Base-by-base conservation (phyloP, 768 basidiomycete species). In the Cystobasidium onofrii region DNA sequence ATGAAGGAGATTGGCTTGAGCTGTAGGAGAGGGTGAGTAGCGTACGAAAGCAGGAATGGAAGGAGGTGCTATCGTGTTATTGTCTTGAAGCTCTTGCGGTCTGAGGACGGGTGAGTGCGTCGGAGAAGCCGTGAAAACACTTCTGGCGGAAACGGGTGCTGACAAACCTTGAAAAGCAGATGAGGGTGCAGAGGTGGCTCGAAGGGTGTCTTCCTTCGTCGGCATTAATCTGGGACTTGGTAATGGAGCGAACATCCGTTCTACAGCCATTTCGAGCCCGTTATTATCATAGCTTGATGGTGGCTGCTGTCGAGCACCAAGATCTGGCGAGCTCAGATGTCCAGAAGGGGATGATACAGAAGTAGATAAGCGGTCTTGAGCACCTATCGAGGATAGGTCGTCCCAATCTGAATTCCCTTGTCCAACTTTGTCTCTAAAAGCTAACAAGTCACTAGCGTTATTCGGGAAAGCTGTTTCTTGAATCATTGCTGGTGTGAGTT, bases 251-350 rank as follows among this genome's bases (percentile, higher is more conserved):
- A 71, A 71, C 69, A 71, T 71, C 9, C 69, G 69, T 54, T 60
- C 69, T 52, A 41, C 33, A 25, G 69, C 69, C 69, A 71, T 71
- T 27, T 71, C 69, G 13, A 71, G 69, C 4, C 69, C 69, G 29
- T 55, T 27, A 31, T 46, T 46, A 9, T 34, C 69, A n/a, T 57
- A 34, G n/a, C 34, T 52, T 20, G 29, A 34, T 31, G 15, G 7
- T 13, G 34, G 36, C 33, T 33, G 54, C 54, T 39, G 55, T 36
- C 27, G 52, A 33, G 69, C 54, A 7, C 63, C 63, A 10, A 64
- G 34, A 15, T 64, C 63, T 17, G 63, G 63, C 23, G 63, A 64
- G 17, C 63, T 43, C 12, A 31, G n/a, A 10, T 41, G 63, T 18
- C 43, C 43, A 27, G 27, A 27, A 39, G 39, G 25, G 9, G 34